These are phyloP conservation scores for Puccinia novopanici DNA, from an alignment of 1,284 basidiomycete genomes.

Conservation along the genomic window DNA sequence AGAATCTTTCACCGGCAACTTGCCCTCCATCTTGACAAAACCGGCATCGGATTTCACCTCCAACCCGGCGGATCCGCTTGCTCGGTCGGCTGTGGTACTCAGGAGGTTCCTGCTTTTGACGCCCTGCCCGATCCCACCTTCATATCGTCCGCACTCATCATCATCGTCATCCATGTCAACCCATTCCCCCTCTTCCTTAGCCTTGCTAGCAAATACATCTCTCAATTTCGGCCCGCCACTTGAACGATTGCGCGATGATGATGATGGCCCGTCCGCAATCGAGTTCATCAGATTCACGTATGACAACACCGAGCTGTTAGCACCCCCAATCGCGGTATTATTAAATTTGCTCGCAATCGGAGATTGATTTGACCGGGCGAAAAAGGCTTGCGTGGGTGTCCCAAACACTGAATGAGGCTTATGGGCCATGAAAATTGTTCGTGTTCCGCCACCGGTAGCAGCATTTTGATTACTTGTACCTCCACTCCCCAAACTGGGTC, in stretches of 20 bases:
- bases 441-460: neutral
- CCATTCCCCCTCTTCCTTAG: slow-evolving; percentile 47
- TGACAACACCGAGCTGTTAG: slow-evolving; percentile 1
- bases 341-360: slow-evolving; percentile 31
- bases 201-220: slow-evolving; percentile 46
- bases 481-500: slow-evolving; percentile 1
- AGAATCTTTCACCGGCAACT: neutral
- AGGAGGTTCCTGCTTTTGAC: neutral
- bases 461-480: neutral
- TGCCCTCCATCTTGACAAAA: neutral
- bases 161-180: slow-evolving; percentile 42
- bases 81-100: neutral
- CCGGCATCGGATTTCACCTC: neutral
- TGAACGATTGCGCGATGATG: neutral
- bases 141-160: slow-evolving; percentile 28
- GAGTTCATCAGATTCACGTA: slow-evolving; percentile 36
- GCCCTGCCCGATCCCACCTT: slow-evolving; percentile 41
- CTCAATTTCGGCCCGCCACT: slow-evolving; percentile 7
- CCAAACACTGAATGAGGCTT: slow-evolving; percentile 48
- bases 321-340: neutral
- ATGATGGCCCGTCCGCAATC: slow-evolving; percentile 16
- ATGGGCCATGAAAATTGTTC: slow-evolving; percentile 48
- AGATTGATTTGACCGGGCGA: slow-evolving; percentile 11
- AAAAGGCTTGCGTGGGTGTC: slow-evolving; percentile 49
- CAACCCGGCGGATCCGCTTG: neutral